Conservation (phyloP, 371 early-diverging fungal species). For the Lichtheimia hyalospora region DNA sequence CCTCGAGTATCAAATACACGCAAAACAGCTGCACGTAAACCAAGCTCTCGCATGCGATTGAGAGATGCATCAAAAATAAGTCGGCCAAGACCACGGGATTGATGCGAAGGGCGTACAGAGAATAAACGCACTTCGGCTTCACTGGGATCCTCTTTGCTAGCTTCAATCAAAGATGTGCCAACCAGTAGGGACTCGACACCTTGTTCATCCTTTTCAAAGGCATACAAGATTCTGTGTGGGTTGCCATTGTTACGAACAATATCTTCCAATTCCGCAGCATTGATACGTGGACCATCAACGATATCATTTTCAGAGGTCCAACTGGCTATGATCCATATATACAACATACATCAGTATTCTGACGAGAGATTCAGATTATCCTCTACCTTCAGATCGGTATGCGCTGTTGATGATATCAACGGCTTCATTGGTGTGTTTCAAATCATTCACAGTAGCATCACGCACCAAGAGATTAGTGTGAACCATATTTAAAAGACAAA, state of each 20-base stretch:
- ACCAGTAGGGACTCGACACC: slow-evolving; percentile 20
- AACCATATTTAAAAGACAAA: background rate
- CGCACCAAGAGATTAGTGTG: slow-evolving; percentile 7
- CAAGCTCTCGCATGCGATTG: slow-evolving; percentile 32
- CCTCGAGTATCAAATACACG: slow-evolving; percentile 52
- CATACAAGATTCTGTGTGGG: slow-evolving; percentile 29
- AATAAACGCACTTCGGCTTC: slow-evolving; percentile 49
- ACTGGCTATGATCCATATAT: slow-evolving; percentile 24
- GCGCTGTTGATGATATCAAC: slow-evolving; percentile 13
- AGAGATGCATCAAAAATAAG: slow-evolving; percentile 47
- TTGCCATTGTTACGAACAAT: slow-evolving; percentile 22
- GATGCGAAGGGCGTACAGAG: slow-evolving; percentile 48
- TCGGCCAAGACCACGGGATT: slow-evolving; percentile 60
- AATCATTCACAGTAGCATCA: slow-evolving; percentile 13
- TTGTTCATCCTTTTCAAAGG: slow-evolving; percentile 6
- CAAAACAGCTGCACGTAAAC: slow-evolving; percentile 40
- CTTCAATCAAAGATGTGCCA: slow-evolving; percentile 41
- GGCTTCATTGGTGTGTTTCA: slow-evolving; percentile 6
- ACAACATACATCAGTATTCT: background rate
- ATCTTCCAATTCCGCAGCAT: slow-evolving; percentile 22
- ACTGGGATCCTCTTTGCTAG: slow-evolving; percentile 3
- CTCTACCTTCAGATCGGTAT: slow-evolving; percentile 11
- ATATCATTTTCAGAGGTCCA: slow-evolving; percentile 47
- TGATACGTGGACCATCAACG: slow-evolving; percentile 33
- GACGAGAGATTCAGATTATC: background rate